Evolutionary conservation across 495 filamentous ascomycete genomes (phyloP), one percentile per base, ranked within the genome.

Genomic region (Penicillium lividum): DNA sequence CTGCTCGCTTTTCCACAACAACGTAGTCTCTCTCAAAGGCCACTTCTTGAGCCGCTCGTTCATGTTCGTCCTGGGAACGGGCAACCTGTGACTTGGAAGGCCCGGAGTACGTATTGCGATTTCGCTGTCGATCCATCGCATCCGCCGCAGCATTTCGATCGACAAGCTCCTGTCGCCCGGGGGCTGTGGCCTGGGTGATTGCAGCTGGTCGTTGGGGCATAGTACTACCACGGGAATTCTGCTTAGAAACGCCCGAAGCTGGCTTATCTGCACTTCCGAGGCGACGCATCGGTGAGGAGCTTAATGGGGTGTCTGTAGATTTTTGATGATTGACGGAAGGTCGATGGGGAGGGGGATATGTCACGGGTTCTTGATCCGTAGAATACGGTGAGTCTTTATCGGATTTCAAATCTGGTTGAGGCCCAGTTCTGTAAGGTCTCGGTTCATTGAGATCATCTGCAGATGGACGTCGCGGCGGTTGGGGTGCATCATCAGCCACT

Each of bases 11-110:
- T 73, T 98, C 95, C 18, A 98, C 90, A 16, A 98, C 74, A 34
- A 98, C 93, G 62, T 97, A 98, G 63, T 97, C 94, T 61, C 92
- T 81, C 67, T 95, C 92, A 68, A 95, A 90, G 2, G 89, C 90
- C 5, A 94, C 84, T 54, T 95, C 93, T 62, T 96, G 91, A 10
- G 89, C 92, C 22, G 89, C 89, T 56, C 81, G 83, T 61, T 93
- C 91, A 31, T 82, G 80, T 36, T 86, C 88, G 47, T 91, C 85
- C 42, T 75, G 76, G 4, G 74, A 46, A 18, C 71, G 72, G 27
- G 69, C 64, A 25, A 60, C 51, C 44, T 82, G 75, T 25, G 72
- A 71, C 42, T 72, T 75, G 28, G 80, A 58, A 68, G 77, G 72
- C 5, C 76, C 77, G 3, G 81, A 74, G 31, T 77, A 67, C 5